phyloP scores from a whole-genome alignment of 129 eudicot genomes.

The Deinandra increscens region DNA sequence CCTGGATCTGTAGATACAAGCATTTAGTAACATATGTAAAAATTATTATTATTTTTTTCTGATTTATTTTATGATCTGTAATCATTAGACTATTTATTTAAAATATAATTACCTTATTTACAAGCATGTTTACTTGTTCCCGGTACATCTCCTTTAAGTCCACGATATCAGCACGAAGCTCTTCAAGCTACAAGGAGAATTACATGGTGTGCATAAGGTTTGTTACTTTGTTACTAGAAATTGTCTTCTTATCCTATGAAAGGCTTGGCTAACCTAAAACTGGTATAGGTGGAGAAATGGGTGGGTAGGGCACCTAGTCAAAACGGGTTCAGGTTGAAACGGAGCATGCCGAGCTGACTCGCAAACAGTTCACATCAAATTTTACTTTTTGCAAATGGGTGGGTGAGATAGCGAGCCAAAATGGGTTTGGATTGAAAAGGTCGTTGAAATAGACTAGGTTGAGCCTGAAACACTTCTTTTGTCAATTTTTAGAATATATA shows the following conservation, averaged over 20 bases:
- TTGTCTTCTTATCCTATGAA: not conserved
- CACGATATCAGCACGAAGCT: constrained; percentile 89
- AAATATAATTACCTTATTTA: constrained; percentile 35
- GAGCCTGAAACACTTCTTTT: not conserved
- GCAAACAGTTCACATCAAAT: not conserved
- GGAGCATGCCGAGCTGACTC: not conserved
- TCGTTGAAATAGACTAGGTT: not conserved
- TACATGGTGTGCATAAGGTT: not conserved
- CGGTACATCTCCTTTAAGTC: constrained; percentile 54
- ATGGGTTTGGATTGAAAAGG: not conserved
- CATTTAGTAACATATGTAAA: constrained; percentile 9
- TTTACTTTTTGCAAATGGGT: not conserved
- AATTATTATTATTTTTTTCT: not conserved
- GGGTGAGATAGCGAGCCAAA: not conserved
- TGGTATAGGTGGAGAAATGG: not conserved
- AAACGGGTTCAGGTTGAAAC: not conserved
- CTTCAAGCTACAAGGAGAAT: constrained; percentile 66
- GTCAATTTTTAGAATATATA: not conserved
- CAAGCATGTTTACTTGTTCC: constrained; percentile 51
- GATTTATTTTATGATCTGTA: not conserved
- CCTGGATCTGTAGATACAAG: constrained; percentile 37
- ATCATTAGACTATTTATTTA: not conserved
- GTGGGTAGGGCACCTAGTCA: not conserved
- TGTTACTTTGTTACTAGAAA: not conserved
- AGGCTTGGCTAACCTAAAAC: not conserved